Evolutionary conservation across 441 rosid genomes (phyloP).

Genomic region (Geranium incanum): DNA sequence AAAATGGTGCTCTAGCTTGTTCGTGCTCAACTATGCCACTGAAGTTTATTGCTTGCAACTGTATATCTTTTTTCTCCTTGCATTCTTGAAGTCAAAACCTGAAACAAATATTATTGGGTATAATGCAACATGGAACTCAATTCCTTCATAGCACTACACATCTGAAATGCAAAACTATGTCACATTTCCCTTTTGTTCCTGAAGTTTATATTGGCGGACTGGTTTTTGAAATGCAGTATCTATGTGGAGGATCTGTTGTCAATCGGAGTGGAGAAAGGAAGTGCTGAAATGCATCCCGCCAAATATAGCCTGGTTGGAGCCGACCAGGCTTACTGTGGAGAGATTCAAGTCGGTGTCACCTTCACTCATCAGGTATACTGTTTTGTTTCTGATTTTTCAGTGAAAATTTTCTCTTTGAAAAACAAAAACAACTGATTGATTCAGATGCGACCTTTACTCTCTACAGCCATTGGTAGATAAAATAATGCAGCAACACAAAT

Average conservation of each 20-base stretch:
- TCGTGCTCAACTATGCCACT: background rate
- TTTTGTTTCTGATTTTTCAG: background rate
- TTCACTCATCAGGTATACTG: conserved; percentile 42
- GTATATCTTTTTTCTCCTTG: too few species aligned
- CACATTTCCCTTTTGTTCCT: background rate
- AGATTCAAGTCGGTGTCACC: conserved; percentile 54
- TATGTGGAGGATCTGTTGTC: conserved; percentile 61
- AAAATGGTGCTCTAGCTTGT: background rate
- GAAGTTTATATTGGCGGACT: background rate
- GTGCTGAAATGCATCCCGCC: conserved; percentile 40
- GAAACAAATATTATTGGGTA: too few species aligned
- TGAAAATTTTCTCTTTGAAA: background rate
- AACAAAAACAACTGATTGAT: background rate
- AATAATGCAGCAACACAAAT: background rate
- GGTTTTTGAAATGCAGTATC: conserved; percentile 31
- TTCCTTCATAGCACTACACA: too few species aligned
- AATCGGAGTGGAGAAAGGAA: conserved; percentile 60
- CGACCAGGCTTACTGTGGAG: conserved; percentile 48
- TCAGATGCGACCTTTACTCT: background rate
- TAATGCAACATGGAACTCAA: too few species aligned
- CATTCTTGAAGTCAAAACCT: too few species aligned
- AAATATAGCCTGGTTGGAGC: conserved; percentile 46
- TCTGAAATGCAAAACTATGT: too few species aligned
- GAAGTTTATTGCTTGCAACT: background rate
- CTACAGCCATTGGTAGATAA: too few species aligned